Conservation (phyloP, 2,329 filamentous ascomycete species). For the Penicillium sp. region DNA sequence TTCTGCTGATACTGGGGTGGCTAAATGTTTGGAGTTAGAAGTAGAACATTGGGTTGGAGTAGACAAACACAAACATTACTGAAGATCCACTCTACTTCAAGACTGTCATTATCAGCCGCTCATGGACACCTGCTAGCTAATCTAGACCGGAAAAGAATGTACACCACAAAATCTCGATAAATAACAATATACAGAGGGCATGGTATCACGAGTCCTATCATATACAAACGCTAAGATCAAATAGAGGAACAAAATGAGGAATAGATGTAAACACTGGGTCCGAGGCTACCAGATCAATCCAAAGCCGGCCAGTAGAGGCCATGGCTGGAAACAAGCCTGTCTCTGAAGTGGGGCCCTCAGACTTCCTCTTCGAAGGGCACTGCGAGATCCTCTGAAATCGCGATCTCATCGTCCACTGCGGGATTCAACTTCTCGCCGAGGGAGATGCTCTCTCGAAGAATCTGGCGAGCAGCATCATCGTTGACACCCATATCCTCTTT, state of each 20-base stretch:
- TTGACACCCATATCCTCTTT: slow-evolving; percentile 61
- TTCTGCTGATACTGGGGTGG: too few relatives aligned
- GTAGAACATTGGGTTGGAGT: too few relatives aligned
- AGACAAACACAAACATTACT: too few relatives aligned
- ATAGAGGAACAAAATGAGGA: slow-evolving; percentile 4
- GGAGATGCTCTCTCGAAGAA: slow-evolving; percentile 68
- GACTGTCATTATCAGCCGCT: too few relatives aligned
- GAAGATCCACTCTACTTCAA: too few relatives aligned
- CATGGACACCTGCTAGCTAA: neutral
- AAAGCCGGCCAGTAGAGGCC: neutral
- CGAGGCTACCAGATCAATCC: slow-evolving; percentile 1
- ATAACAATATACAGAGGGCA: neutral
- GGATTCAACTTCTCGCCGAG: slow-evolving; percentile 71
- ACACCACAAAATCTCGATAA: neutral
- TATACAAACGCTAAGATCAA: slow-evolving; percentile 20
- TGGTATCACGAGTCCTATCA: slow-evolving; percentile 18
- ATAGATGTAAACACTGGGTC: neutral
- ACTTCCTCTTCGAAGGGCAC: neutral
- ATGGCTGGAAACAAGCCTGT: neutral
- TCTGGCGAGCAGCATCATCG: slow-evolving; percentile 52
- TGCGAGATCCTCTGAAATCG: slow-evolving; percentile 22
- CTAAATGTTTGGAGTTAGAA: too few relatives aligned
- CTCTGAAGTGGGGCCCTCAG: neutral
- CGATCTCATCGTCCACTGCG: slow-evolving; percentile 61
- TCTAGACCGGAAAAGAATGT: neutral